These are phyloP conservation scores for Podospora conica DNA, from an alignment of 495 filamentous ascomycete species.

Conservation along the genomic window DNA sequence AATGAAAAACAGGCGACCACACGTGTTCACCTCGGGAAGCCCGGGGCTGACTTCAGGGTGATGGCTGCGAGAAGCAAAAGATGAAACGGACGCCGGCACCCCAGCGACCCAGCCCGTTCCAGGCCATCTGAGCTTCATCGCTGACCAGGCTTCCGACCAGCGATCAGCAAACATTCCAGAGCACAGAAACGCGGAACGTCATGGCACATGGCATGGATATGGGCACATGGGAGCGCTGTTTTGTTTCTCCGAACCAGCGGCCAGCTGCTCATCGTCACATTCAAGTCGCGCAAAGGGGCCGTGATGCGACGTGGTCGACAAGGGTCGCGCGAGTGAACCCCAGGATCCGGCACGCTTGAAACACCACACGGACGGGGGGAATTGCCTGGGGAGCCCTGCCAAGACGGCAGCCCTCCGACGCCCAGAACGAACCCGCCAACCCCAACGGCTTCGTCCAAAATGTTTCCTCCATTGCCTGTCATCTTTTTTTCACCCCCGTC, in stretches of 20 bases:
- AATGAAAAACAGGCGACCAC: background rate
- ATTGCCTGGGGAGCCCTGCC: background rate
- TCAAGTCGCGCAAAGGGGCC: background rate
- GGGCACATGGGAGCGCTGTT: background rate
- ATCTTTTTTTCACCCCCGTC: background rate
- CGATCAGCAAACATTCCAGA: background rate
- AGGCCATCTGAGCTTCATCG: background rate
- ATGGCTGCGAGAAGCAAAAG: background rate
- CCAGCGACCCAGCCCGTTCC: background rate
- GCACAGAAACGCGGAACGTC: background rate
- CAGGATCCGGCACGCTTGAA: background rate
- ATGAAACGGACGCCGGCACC: background rate
- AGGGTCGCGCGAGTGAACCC: background rate
- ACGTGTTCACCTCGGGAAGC: background rate
- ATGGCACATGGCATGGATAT: background rate
- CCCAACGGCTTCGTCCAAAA: background rate
- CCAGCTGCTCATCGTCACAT: background rate
- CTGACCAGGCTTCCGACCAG: background rate
- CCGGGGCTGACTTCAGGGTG: background rate
- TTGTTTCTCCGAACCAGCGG: background rate
- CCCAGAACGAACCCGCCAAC: background rate
- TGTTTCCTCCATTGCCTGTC: background rate
- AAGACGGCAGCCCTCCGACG: background rate
- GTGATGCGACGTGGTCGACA: background rate
- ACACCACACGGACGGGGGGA: conserved; percentile 1